Evolutionary conservation across 306 rosid genomes (phyloP).

Genomic region (Betula pendula): DNA sequence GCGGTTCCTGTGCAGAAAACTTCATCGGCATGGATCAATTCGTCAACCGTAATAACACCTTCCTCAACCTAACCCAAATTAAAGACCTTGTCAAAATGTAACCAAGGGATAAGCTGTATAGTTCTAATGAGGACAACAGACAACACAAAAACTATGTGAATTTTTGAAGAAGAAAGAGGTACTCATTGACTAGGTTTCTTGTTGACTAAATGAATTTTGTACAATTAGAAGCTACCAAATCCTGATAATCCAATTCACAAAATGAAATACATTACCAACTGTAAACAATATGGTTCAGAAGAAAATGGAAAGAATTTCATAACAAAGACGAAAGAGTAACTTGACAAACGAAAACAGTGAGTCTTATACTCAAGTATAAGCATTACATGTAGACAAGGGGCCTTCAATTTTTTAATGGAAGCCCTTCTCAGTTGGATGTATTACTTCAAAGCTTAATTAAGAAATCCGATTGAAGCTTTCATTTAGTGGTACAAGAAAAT

Average conservation of each 20-base stretch:
- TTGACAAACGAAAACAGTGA: background rate
- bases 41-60: slow-evolving; percentile 51
- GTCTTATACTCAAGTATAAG: background rate
- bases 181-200: no score
- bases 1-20: slow-evolving; percentile 97
- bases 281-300: no score
- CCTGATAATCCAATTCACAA: no score
- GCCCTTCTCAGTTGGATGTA: background rate
- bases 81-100: background rate
- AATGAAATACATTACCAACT: no score
- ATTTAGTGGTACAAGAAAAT: background rate
- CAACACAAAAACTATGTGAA: no score
- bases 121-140: no score
- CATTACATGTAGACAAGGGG: background rate
- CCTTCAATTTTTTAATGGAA: background rate
- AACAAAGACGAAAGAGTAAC: background rate
- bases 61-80: slow-evolving; percentile 66
- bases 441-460: background rate
- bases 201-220: no score
- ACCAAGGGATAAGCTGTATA: no score
- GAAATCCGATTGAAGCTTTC: background rate
- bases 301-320: no score
- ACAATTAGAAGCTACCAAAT: no score
- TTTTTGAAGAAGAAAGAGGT: no score
- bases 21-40: slow-evolving; percentile 71